phyloP scores from a whole-genome alignment of 495 filamentous ascomycete genomes.

The Melanomma pulvis-pyrius region DNA sequence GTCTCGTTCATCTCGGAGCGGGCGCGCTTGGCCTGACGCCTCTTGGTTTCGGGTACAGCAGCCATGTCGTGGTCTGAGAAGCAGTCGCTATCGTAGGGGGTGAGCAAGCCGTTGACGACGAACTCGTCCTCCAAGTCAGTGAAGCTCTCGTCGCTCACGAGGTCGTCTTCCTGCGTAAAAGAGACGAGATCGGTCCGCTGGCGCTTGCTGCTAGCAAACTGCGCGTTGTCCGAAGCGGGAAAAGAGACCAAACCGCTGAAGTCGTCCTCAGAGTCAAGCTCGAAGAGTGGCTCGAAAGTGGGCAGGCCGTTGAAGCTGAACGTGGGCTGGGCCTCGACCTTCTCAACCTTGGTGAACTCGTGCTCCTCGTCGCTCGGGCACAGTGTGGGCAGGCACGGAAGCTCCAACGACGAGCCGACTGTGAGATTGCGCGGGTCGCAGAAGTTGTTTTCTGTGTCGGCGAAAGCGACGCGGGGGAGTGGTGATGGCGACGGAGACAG shows the following conservation, averaged over 20 bases:
- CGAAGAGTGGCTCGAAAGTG: conserved; percentile 81
- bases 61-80: conserved; percentile 46
- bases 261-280: conserved; percentile 91
- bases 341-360: conserved; percentile 51
- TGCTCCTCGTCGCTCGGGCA: conserved; percentile 75
- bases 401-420: conserved; percentile 67
- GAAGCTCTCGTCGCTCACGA: conserved; percentile 73
- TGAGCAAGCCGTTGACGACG: conserved; percentile 54
- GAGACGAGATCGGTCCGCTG: conserved; percentile 70
- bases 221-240: conserved; percentile 55
- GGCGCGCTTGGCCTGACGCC: conserved; percentile 60
- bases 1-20: conserved; percentile 44
- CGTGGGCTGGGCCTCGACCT: conserved; percentile 49
- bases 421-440: conserved; percentile 93
- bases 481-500: conserved; percentile 82
- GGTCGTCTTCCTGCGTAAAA: conserved; percentile 66
- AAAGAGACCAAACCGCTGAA: conserved; percentile 78
- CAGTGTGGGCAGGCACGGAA: conserved; percentile 70
- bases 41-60: conserved; percentile 62
- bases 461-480: conserved; percentile 68
- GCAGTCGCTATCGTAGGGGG: conserved; percentile 47
- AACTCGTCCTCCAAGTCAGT: conserved; percentile 75
- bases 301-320: conserved; percentile 67
- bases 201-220: conserved; percentile 74
- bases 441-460: conserved; percentile 76